phyloP scores from a whole-genome alignment of 2,329 filamentous ascomycete genomes.

The Phialemonium atrogriseum region DNA sequence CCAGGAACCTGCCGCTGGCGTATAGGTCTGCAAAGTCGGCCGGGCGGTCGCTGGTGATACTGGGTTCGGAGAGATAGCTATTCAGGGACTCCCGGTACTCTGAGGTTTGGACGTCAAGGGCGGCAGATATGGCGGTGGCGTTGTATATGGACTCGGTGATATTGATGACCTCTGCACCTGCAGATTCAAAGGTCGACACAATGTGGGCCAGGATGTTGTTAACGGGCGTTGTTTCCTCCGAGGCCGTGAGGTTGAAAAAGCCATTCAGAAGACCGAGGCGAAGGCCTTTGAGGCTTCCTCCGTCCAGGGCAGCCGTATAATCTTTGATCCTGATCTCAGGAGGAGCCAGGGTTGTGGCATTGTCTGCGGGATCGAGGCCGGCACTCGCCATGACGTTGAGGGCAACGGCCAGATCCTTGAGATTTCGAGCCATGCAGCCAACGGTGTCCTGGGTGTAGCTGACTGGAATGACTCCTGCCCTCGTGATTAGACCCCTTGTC shows the following conservation, averaged over 20 bases:
- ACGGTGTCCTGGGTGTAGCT: conserved; percentile 48
- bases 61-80: conserved; percentile 40
- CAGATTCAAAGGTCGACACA: conserved; percentile 31
- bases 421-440: conserved; percentile 43
- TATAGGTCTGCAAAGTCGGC: conserved; percentile 40
- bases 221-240: conserved; percentile 47
- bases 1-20: conserved; percentile 42
- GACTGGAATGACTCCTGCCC: conserved; percentile 44
- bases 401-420: conserved; percentile 40
- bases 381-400: conserved; percentile 44
- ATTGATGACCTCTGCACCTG: conserved; percentile 41
- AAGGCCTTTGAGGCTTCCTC: conserved; percentile 16
- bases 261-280: conserved; percentile 31
- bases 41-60: conserved; percentile 30
- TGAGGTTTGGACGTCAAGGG: conserved; percentile 50
- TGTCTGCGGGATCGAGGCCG: conserved; percentile 42
- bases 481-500: conserved; percentile 41
- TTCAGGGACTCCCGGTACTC: conserved; percentile 51
- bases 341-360: conserved; percentile 40
- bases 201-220: conserved; percentile 42
- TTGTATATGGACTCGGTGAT: conserved; percentile 43
- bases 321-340: conserved; percentile 29
- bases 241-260: conserved; percentile 47
- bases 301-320: conserved; percentile 32
- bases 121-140: conserved; percentile 34